Conservation (phyloP, 2,329 filamentous ascomycete genomes). For the Ophiocordyceps camponoti-saundersi region DNA sequence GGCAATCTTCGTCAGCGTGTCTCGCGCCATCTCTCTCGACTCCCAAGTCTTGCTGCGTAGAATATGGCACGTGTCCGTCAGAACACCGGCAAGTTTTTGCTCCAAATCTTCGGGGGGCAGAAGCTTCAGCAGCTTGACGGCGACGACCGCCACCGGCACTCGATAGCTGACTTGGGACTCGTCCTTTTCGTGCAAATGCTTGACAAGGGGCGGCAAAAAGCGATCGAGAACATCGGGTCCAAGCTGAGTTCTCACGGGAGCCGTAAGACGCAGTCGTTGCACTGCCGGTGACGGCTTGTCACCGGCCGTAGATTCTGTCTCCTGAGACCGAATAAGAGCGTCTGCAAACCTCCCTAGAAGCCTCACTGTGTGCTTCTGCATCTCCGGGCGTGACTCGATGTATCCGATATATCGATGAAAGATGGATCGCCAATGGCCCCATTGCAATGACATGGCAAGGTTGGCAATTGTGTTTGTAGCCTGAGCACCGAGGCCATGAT, state of each 20-base stretch:
- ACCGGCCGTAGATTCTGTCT: slow-evolving; percentile 25
- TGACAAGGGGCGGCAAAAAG: slow-evolving; percentile 64
- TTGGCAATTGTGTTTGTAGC: slow-evolving; percentile 65
- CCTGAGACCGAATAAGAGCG: slow-evolving; percentile 40
- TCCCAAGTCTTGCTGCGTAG: slow-evolving; percentile 78
- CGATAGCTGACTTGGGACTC: slow-evolving; percentile 87
- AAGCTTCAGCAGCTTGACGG: slow-evolving; percentile 72
- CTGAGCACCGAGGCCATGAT: slow-evolving; percentile 74
- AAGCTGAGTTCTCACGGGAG: slow-evolving; percentile 52
- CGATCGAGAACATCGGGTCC: slow-evolving; percentile 54
- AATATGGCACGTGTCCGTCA: slow-evolving; percentile 88
- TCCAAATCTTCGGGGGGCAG: slow-evolving; percentile 59
- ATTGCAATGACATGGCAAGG: slow-evolving; percentile 63
- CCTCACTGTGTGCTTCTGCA: slow-evolving; percentile 72
- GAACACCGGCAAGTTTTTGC: slow-evolving; percentile 59
- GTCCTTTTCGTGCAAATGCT: slow-evolving; percentile 84
- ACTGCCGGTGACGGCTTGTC: slow-evolving; percentile 14
- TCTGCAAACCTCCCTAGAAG: slow-evolving; percentile 72
- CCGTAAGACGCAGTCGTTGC: slow-evolving; percentile 39
- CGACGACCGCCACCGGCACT: slow-evolving; percentile 74
- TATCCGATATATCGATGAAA: slow-evolving; percentile 74
- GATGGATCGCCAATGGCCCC: slow-evolving; percentile 76
- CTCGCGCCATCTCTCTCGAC: slow-evolving; percentile 76
- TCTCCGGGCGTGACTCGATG: slow-evolving; percentile 61
- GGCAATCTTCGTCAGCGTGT: slow-evolving; percentile 73